Evolutionary conservation across 2,329 filamentous ascomycete species (phyloP).

Genomic region (Aureobasidium zeae): DNA sequence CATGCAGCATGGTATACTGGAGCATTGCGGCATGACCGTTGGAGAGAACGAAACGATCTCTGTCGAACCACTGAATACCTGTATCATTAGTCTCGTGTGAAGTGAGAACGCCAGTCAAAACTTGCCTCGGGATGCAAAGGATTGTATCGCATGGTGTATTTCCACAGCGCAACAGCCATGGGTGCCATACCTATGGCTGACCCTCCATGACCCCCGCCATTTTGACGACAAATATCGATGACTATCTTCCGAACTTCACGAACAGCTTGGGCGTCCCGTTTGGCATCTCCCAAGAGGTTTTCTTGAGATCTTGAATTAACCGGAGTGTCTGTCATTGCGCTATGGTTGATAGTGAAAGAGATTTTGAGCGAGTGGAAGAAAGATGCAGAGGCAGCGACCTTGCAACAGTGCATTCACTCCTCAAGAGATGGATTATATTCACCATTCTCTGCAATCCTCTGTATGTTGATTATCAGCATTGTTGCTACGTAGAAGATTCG

Average conservation of each 20-base stretch:
- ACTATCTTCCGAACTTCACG: conserved; percentile 13
- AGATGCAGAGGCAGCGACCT: no score
- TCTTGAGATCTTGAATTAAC: no score
- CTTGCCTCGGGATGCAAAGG: conserved; percentile 28
- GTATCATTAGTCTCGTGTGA: background rate
- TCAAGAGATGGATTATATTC: no score
- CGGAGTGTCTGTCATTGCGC: no score
- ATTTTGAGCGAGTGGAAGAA: no score
- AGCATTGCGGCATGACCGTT: conserved; percentile 36
- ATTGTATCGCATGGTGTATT: conserved; percentile 36
- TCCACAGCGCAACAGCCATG: conserved; percentile 36
- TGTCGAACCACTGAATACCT: conserved; percentile 33
- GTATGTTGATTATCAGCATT: no score
- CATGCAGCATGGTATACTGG: conserved; percentile 46
- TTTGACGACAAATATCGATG: conserved; percentile 21
- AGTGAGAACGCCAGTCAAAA: background rate
- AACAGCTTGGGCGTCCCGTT: background rate
- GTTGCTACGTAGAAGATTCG: no score
- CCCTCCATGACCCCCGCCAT: conserved; percentile 24
- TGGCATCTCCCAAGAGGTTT: no score
- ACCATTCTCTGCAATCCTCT: no score
- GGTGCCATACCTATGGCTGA: conserved; percentile 37
- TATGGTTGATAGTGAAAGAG: no score
- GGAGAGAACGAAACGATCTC: conserved; percentile 38
- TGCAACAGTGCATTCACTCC: no score